Evolutionary conservation across 305 asterid species (phyloP).

Genomic region (Fraxinus nigra): DNA sequence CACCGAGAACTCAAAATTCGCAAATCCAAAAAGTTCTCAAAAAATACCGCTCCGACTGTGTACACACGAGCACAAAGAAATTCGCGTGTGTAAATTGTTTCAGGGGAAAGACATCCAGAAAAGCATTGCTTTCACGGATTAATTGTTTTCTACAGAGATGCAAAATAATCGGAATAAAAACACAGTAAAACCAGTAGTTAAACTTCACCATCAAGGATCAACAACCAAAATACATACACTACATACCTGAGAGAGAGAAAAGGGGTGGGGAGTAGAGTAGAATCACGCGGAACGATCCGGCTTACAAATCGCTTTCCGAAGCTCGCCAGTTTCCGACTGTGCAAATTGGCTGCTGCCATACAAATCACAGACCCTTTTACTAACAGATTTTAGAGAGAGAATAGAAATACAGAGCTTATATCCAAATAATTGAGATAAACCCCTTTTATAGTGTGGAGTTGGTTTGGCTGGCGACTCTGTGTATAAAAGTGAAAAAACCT

Average conservation of each 20-base stretch:
- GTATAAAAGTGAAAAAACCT: neutral
- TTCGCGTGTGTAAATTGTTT: neutral
- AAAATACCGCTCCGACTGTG: neutral
- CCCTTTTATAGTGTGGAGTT: neutral
- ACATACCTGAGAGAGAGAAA: slow-evolving; percentile 15
- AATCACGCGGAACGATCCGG: slow-evolving; percentile 38
- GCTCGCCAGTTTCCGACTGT: slow-evolving; percentile 46
- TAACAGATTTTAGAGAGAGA: neutral
- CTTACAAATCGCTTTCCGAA: slow-evolving; percentile 54
- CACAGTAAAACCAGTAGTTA: neutral
- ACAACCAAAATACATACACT: neutral
- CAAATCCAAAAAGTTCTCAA: neutral
- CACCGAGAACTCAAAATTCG: neutral
- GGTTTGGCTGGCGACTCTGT: neutral
- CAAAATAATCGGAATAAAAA: neutral
- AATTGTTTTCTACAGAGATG: neutral
- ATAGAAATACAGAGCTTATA: neutral
- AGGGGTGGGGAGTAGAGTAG: slow-evolving; percentile 5
- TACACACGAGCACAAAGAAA: neutral
- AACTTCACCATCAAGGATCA: neutral
- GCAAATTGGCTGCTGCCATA: slow-evolving; percentile 68
- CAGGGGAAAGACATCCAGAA: neutral
- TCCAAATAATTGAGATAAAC: neutral
- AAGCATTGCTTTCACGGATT: neutral
- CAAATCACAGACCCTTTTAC: slow-evolving; percentile 25